These are phyloP conservation scores for Beta lomatogona DNA, from an alignment of 179 eudicot species.

Conservation along the genomic window DNA sequence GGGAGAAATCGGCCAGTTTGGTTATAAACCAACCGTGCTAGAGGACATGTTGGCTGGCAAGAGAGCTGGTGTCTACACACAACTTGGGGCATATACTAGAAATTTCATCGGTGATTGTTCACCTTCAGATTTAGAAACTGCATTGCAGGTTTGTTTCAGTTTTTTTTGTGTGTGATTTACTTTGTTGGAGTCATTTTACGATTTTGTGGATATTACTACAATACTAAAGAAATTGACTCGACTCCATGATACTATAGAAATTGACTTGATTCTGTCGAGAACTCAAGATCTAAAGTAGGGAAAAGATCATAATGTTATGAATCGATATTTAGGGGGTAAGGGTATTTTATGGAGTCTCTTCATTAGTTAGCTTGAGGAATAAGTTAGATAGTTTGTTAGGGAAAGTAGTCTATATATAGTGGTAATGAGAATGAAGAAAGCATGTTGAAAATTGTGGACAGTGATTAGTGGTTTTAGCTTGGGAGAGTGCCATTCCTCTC, in stretches of 20 bases:
- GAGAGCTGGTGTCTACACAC: constrained; percentile 74
- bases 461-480: too few species aligned
- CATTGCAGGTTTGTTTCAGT: constrained; percentile 63
- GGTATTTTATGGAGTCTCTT: too few species aligned
- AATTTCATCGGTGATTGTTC: constrained; percentile 84
- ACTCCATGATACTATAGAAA: background rate
- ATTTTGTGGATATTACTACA: background rate
- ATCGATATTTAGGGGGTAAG: too few species aligned
- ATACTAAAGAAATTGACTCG: background rate
- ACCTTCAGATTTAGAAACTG: constrained; percentile 89
- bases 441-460: too few species aligned
- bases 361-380: too few species aligned
- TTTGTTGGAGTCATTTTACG: background rate
- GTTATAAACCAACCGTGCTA: constrained; percentile 73
- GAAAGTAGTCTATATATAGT: too few species aligned
- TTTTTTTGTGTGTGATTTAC: background rate
- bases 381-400: too few species aligned
- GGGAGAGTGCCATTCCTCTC: too few species aligned
- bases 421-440: too few species aligned
- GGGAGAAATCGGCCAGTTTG: constrained; percentile 83
- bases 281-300: background rate
- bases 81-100: constrained; percentile 76
- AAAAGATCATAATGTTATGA: too few species aligned
- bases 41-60: constrained; percentile 88
- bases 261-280: background rate